These are phyloP conservation scores for Acidomyces sp. DNA, from an alignment of 495 filamentous ascomycete species.

Conservation along the genomic window DNA sequence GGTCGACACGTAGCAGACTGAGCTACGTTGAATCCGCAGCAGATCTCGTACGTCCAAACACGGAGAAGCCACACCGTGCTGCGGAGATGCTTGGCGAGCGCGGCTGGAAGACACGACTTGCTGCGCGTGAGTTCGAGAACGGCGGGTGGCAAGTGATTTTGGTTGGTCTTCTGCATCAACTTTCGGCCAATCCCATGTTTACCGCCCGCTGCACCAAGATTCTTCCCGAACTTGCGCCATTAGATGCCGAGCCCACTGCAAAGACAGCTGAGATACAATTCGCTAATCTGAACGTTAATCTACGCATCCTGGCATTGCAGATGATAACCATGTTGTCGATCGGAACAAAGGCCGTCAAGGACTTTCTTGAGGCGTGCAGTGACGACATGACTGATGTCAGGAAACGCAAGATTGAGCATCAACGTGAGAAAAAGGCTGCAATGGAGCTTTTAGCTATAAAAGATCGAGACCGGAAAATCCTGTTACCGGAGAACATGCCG, in stretches of 20 bases:
- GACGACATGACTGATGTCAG: constrained; percentile 84
- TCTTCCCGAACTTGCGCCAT: constrained; percentile 62
- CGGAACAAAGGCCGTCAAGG: constrained; percentile 69
- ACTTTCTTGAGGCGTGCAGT: constrained; percentile 79
- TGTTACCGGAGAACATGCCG: constrained; percentile 61
- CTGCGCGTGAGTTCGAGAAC: constrained; percentile 71
- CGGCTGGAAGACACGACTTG: constrained; percentile 72
- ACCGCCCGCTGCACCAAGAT: constrained; percentile 66
- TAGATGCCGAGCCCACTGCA: constrained; percentile 55
- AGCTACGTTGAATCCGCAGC: constrained; percentile 64
- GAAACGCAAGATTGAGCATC: constrained; percentile 89
- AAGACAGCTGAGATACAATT: constrained; percentile 64
- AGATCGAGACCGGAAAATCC: constrained; percentile 75
- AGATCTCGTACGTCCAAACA: constrained; percentile 12
- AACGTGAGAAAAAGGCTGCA: constrained; percentile 65
- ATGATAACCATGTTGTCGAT: constrained; percentile 79
- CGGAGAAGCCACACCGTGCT: constrained; percentile 42
- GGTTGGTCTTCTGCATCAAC: constrained; percentile 70
- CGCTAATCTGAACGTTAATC: constrained; percentile 61
- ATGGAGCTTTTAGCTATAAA: constrained; percentile 71
- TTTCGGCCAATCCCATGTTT: constrained; percentile 60
- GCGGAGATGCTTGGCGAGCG: constrained; percentile 59
- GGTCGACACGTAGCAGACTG: constrained; percentile 73
- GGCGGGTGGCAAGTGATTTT: constrained; percentile 88
- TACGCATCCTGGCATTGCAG: constrained; percentile 66